These are phyloP conservation scores for Tricholoma bakamatsutake DNA, from an alignment of 768 basidiomycete genomes.

Conservation along the genomic window DNA sequence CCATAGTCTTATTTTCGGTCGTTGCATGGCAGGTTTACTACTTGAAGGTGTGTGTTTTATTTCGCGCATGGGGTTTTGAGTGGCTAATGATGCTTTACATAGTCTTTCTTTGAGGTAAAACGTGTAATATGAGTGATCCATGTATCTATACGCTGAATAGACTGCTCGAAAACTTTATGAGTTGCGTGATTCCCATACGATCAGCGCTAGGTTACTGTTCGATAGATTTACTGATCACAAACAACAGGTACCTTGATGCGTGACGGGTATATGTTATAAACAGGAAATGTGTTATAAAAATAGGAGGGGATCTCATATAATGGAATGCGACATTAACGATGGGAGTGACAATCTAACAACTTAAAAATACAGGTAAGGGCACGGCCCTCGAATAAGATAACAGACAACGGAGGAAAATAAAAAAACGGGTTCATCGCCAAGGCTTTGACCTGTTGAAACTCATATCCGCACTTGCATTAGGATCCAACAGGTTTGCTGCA, in stretches of 20 bases:
- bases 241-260: not conserved
- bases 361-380: constrained; percentile 13
- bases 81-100: constrained; percentile 3
- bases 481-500: constrained; percentile 23
- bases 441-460: constrained; percentile 46
- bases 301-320: constrained; percentile 5
- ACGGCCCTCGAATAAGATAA: constrained; percentile 7
- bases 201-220: not conserved
- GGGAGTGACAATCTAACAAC: constrained; percentile 8
- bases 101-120: constrained; percentile 91
- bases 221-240: not conserved
- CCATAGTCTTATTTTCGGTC: constrained; percentile 78
- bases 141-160: not conserved
- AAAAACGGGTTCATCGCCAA: constrained; percentile 42
- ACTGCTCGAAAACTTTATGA: not conserved
- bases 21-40: constrained; percentile 99
- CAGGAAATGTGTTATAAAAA: constrained; percentile 13
- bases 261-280: constrained; percentile 19
- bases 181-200: not conserved
- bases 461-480: constrained; percentile 43
- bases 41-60: constrained; percentile 59
- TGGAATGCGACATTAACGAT: constrained; percentile 8
- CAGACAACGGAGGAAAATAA: constrained; percentile 8
- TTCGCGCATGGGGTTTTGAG: not conserved
- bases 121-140: constrained; percentile 64